Evolutionary conservation across 768 basidiomycete species (phyloP).

Genomic region (Lyophyllum decastes): DNA sequence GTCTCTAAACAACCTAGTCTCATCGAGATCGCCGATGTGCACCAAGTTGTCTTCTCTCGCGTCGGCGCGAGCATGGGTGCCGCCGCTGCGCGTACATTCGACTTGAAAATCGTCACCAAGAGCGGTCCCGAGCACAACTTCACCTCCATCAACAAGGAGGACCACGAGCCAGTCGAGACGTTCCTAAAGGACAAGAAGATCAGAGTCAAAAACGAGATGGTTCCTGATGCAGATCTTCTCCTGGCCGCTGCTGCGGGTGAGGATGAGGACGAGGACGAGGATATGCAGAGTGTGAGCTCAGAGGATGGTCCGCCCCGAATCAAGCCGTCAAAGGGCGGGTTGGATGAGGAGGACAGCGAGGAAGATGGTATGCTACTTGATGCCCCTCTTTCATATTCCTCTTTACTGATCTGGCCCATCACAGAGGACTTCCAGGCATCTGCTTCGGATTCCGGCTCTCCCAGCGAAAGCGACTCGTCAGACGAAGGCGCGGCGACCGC

Average conservation of each 20-base stretch:
- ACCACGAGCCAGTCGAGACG: conserved; percentile 81
- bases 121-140: conserved; percentile 86
- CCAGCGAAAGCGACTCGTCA: conserved; percentile 71
- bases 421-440: conserved; percentile 91
- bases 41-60: conserved; percentile 90
- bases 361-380: conserved; percentile 54
- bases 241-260: conserved; percentile 63
- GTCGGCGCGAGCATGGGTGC: conserved; percentile 84
- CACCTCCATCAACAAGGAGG: conserved; percentile 94
- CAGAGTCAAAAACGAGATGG: conserved; percentile 93
- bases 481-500: conserved; percentile 75
- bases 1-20: conserved; percentile 94
- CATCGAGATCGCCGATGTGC: conserved; percentile 87
- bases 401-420: conserved; percentile 1
- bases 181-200: conserved; percentile 92
- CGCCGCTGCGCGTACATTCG: conserved; percentile 89
- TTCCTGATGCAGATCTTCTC: conserved; percentile 81
- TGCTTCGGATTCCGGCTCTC: conserved; percentile 85
- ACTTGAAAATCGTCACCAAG: conserved; percentile 87
- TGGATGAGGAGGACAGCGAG: conserved; percentile 79
- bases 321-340: conserved; percentile 46
- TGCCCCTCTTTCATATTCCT: not conserved
- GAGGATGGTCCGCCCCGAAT: conserved; percentile 63
- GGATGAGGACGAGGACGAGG: conserved; percentile 77
- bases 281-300: conserved; percentile 81